Percentiles rank a stretch among this genome's conserved stretches.
Conservation (phyloP, 176 grass and related monocot genomes). For the Aegilops speltoides region DNA sequence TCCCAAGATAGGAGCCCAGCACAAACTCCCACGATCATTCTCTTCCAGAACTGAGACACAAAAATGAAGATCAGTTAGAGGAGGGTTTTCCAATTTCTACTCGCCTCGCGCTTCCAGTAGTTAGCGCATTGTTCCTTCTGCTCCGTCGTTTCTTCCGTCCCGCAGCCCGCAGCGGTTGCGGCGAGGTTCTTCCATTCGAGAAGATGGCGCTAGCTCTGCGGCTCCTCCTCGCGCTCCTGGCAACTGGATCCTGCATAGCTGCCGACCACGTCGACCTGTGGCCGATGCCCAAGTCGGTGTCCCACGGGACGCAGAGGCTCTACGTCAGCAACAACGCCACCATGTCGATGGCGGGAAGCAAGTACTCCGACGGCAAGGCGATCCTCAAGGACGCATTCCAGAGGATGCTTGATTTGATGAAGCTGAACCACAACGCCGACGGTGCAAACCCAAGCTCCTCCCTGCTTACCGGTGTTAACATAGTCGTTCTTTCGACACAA, state of each 20-base stretch:
- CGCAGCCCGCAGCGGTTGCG: background rate
- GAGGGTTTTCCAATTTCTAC: background rate
- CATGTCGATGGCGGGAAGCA: constrained; percentile 62
- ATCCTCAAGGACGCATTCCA: constrained; percentile 85
- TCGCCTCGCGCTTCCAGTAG: constrained; percentile 25
- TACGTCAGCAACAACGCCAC: constrained; percentile 64
- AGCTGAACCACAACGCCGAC: constrained; percentile 51
- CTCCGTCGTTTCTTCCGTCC: background rate
- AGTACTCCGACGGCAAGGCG: constrained; percentile 56
- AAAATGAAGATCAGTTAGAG: background rate
- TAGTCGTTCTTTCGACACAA: constrained; percentile 53
- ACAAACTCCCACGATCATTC: background rate
- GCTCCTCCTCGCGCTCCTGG: constrained; percentile 49
- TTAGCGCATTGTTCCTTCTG: constrained; percentile 17
- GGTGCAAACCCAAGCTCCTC: constrained; percentile 30
- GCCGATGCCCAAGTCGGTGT: constrained; percentile 76
- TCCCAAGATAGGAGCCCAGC: constrained; percentile 35
- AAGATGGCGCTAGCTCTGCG: constrained; percentile 32
- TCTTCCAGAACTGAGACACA: constrained; percentile 21
- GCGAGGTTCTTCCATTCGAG: background rate
- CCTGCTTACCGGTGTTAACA: constrained; percentile 57
- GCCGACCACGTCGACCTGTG: constrained; percentile 61
- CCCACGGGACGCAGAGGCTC: constrained; percentile 57
- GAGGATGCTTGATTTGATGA: constrained; percentile 57
- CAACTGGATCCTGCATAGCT: constrained; percentile 38